phyloP scores from a whole-genome alignment of 768 basidiomycete genomes.

The Hirschioporus abietinus region DNA sequence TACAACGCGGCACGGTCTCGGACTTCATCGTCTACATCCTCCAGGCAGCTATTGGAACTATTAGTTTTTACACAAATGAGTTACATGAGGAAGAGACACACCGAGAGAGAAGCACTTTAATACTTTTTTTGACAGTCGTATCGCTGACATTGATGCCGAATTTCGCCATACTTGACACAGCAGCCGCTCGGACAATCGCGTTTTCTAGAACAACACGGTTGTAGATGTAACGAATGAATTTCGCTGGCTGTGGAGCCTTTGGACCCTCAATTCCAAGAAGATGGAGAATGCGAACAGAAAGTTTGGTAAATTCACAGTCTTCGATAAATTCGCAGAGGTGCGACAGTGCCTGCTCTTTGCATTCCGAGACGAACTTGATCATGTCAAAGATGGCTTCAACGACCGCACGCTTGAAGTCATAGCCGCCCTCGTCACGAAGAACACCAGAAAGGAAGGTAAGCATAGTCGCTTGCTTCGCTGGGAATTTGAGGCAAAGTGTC shows the following conservation, averaged over 20 bases:
- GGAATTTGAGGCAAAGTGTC: conserved; percentile 98
- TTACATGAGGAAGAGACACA: conserved; percentile 27
- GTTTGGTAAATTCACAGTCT: conserved; percentile 99
- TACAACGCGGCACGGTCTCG: conserved; percentile 96
- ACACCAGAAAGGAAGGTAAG: conserved; percentile 95
- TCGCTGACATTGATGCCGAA: conserved; percentile 91
- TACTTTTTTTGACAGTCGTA: conserved; percentile 71
- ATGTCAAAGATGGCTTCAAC: conserved; percentile 99
- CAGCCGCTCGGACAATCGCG: conserved; percentile 94
- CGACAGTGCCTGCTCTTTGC: conserved; percentile 95
- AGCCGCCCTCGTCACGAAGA: conserved; percentile 95
- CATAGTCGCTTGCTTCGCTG: conserved; percentile 94
- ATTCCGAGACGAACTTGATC: conserved; percentile 96
- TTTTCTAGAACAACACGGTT: conserved; percentile 99
- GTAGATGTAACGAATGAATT: conserved; percentile 99
- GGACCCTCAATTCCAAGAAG: conserved; percentile 95
- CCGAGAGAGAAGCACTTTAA: conserved; percentile 83
- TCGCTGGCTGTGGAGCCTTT: conserved; percentile 91
- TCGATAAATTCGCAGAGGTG: conserved; percentile 99
- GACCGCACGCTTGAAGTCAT: conserved; percentile 98
- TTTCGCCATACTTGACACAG: conserved; percentile 91
- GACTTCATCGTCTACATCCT: conserved; percentile 98
- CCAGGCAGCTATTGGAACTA: conserved; percentile 64
- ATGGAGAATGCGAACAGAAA: conserved; percentile 94
- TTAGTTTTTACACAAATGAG: conserved; percentile 10